Base-by-base conservation (phyloP, 495 filamentous ascomycete genomes). In the Pyrenula massariospora region DNA sequence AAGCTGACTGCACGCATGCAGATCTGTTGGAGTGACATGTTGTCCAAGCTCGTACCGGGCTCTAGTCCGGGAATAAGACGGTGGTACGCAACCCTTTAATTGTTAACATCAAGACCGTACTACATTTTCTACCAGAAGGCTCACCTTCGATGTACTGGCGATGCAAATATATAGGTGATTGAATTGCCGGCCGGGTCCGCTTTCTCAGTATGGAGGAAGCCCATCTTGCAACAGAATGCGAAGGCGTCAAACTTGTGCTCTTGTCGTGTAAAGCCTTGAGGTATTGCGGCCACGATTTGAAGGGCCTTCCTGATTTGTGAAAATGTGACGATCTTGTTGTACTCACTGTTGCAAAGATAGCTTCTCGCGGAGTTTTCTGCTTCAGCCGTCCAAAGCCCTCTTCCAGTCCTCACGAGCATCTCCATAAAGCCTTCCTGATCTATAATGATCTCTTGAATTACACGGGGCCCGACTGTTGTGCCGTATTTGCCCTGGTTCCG, bases 121-220 rank as follows among this genome's bases (percentile, higher is more conserved):
- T 48, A 48, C 19, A 19, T 11, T 11, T 48, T 48, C 11, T 48
- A 11, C 20, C 20, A 24, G 8, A 10, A 52, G 8, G 50, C 22
- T 5, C 20, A 52, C 50, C 50, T 52, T 52, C 50, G 50, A 20
- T 52, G 50, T 20, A 52, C 19, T 20, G 50, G 50, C 5, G 50
- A 52, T 8, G 50, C 50, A 52, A 52, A 52, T 8, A 52, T 24
- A 24, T 52, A 52, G n/a, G n/a, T 52, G 50, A 52, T 20, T 24
- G 8, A 8, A 5, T 21, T 20, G 19, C 22, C 19, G 5, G 8
- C 22, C 50, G 19, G 19, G 5, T 10, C 8, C 8, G 8, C 8
- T 10, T 20, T 8, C 22, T 52, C 50, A 5, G 50, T 10, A 19
- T 52, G 50, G 19, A 52, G 50, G 20, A 52, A 52, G 8, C 50